A percentile compares a stretch with the other conserved stretches of the same genome.
phyloP scores from a whole-genome alignment of 441 rosid species.

The Heliophila coronopifolia region DNA sequence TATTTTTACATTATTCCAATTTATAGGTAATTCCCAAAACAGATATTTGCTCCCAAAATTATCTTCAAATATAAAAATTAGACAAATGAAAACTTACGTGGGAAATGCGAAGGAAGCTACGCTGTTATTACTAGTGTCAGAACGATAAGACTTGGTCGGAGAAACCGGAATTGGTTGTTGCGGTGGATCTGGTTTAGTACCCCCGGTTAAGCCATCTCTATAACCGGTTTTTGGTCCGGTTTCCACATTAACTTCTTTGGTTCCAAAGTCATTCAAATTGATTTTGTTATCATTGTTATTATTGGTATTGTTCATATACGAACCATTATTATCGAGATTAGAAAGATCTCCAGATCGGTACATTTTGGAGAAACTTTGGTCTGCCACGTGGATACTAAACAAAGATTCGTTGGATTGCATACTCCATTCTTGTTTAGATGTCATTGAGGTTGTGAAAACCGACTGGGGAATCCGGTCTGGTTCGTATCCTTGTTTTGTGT shows the following conservation, averaged over 20 bases:
- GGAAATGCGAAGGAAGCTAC: constrained; percentile 26
- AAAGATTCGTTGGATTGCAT: constrained; percentile 73
- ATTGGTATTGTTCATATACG: constrained; percentile 10
- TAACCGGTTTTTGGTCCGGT: neutral
- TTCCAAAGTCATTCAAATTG: neutral
- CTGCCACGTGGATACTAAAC: constrained; percentile 71
- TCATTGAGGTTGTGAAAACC: constrained; percentile 40
- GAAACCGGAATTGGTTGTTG: neutral
- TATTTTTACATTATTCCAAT: too few species aligned
- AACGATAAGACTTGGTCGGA: constrained; percentile 22
- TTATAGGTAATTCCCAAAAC: too few species aligned
- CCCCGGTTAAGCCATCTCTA: neutral
- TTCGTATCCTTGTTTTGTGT: constrained; percentile 34
- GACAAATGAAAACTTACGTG: too few species aligned
- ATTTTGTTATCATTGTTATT: constrained; percentile 9
- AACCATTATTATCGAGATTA: constrained; percentile 36
- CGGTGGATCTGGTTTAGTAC: constrained; percentile 9
- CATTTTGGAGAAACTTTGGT: constrained; percentile 53
- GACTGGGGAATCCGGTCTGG: constrained; percentile 58
- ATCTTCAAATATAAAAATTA: too few species aligned
- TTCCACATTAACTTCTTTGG: constrained; percentile 6
- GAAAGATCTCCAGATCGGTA: constrained; percentile 65
- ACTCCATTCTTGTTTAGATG: constrained; percentile 68
- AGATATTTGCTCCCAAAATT: too few species aligned
- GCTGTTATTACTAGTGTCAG: constrained; percentile 20